These are phyloP conservation scores for Epithemia pelagica DNA, from an alignment of 108 stramenopile genomes.

Conservation along the genomic window DNA sequence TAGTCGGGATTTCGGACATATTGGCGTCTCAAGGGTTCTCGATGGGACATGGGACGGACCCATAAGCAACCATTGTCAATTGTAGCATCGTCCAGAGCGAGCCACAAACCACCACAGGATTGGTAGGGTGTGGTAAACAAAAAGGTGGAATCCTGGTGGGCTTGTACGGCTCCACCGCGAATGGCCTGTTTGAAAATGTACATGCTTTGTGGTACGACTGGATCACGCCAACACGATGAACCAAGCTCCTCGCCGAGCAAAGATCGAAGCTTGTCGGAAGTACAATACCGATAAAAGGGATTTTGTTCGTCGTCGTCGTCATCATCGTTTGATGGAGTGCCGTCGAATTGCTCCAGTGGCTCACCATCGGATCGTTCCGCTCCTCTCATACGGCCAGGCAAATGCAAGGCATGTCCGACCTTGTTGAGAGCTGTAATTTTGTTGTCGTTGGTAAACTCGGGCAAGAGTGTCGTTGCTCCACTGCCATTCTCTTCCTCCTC, in stretches of 20 bases:
- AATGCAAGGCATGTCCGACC: slow-evolving; percentile 87
- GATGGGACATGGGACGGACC: slow-evolving; percentile 83
- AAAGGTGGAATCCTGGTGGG: slow-evolving; percentile 93
- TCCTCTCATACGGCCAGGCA: slow-evolving; percentile 37
- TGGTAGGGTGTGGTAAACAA: slow-evolving; percentile 82
- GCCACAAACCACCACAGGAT: slow-evolving; percentile 88
- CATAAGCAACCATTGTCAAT: slow-evolving; percentile 91
- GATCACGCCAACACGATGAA: slow-evolving; percentile 64
- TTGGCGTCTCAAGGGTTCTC: slow-evolving; percentile 62
- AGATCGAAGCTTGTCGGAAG: slow-evolving; percentile 40
- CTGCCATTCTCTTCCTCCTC: no score
- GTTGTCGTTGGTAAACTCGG: slow-evolving; percentile 28
- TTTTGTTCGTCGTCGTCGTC: neutral
- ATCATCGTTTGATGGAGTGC: neutral
- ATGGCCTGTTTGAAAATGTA: slow-evolving; percentile 91
- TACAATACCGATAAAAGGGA: slow-evolving; percentile 57
- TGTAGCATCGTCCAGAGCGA: slow-evolving; percentile 89
- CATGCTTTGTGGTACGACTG: slow-evolving; percentile 88
- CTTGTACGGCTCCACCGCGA: slow-evolving; percentile 76
- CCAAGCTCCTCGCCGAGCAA: slow-evolving; percentile 64
- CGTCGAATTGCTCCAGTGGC: neutral
- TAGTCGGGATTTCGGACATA: slow-evolving; percentile 75
- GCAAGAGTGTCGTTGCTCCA: no score
- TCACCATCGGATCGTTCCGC: neutral
- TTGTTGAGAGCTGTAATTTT: slow-evolving; percentile 85